These are phyloP conservation scores for Plantago coronopus DNA, from an alignment of 305 asterid species.

Conservation along the genomic window DNA sequence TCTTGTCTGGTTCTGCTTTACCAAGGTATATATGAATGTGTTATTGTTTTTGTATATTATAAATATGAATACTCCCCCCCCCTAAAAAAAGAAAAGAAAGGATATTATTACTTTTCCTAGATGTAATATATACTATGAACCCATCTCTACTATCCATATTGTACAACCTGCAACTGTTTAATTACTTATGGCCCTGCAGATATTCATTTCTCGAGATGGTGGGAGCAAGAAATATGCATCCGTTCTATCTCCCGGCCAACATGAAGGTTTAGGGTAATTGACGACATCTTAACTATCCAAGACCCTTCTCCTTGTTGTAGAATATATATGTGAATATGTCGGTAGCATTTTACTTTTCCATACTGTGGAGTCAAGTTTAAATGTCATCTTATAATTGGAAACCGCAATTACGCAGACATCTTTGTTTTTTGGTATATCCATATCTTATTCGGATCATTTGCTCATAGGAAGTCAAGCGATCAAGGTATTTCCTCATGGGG, in stretches of 20 bases:
- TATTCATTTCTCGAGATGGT: slow-evolving; percentile 94
- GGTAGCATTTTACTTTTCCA: neutral
- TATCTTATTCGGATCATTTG: slow-evolving; percentile 19
- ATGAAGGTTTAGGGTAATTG: slow-evolving; percentile 85
- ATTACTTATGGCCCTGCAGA: slow-evolving; percentile 44
- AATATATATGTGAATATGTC: neutral
- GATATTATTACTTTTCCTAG: too few species aligned
- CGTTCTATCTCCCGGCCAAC: slow-evolving; percentile 90
- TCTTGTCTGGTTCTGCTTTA: neutral
- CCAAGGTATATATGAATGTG: neutral
- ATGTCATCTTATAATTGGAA: neutral
- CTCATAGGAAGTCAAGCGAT: slow-evolving; percentile 69
- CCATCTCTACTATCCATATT: neutral
- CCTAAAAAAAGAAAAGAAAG: too few species aligned
- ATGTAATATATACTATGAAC: neutral
- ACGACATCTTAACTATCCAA: neutral
- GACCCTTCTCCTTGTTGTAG: neutral
- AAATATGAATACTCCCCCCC: too few species aligned
- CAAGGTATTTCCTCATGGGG: slow-evolving; percentile 99
- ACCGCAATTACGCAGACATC: neutral
- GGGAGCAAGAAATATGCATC: slow-evolving; percentile 90
- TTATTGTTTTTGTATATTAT: neutral
- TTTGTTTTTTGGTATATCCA: neutral
- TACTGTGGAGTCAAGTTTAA: neutral
- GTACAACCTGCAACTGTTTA: neutral